Conservation (phyloP, 441 rosid genomes). For the Pelargonium citronellum region DNA sequence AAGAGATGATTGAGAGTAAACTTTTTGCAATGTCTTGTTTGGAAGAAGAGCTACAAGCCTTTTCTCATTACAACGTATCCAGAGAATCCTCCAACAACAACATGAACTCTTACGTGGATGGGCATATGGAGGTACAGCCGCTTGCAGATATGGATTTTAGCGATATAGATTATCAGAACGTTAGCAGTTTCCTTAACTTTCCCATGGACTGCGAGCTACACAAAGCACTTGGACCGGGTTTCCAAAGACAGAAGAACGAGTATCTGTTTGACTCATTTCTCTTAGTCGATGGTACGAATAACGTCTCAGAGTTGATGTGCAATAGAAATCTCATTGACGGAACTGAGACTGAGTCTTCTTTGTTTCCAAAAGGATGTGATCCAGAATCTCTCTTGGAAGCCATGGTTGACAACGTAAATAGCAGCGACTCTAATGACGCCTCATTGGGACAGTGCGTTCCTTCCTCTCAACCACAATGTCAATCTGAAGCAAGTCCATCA, state of each 20-base stretch:
- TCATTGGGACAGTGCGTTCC: constrained; percentile 15
- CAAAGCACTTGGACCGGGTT: constrained; percentile 40
- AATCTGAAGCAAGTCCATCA: not conserved
- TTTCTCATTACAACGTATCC: constrained; percentile 20
- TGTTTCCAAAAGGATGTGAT: constrained; percentile 22
- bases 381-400: constrained; percentile 42
- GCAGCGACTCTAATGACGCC: constrained; percentile 16
- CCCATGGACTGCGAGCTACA: constrained; percentile 42
- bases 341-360: constrained; percentile 20
- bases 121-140: constrained; percentile 17
- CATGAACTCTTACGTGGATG: constrained; percentile 17
- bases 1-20: constrained; percentile 31
- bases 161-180: constrained; percentile 5
- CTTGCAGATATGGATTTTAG: constrained; percentile 20
- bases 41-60: constrained; percentile 31
- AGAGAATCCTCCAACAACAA: constrained; percentile 24
- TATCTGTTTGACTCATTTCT: constrained; percentile 22
- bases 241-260: constrained; percentile 21
- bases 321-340: constrained; percentile 17
- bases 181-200: constrained; percentile 28
- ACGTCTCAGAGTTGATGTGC: constrained; percentile 13
- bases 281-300: constrained; percentile 16
- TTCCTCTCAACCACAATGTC: constrained; percentile 21
- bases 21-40: constrained; percentile 33
- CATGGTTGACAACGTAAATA: constrained; percentile 27